A percentile compares a stretch with the other conserved stretches of the same genome.
Evolutionary conservation across 768 basidiomycete genomes (phyloP).

Genomic region (Podaxis sp.): DNA sequence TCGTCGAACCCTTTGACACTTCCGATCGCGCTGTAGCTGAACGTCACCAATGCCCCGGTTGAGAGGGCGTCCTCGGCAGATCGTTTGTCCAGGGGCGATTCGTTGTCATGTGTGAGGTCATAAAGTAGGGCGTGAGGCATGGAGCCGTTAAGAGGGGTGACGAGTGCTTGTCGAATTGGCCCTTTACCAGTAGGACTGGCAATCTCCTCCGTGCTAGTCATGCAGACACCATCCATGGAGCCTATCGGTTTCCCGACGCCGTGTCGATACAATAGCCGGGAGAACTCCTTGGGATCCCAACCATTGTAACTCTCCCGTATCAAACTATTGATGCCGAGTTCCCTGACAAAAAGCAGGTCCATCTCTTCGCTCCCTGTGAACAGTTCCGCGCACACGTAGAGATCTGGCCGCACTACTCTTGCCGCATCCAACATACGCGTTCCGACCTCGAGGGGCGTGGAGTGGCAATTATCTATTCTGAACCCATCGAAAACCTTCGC

Average conservation of each 20-base stretch:
- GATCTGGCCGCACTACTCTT: slow-evolving; percentile 80
- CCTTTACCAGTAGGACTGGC: slow-evolving; percentile 84
- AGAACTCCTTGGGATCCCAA: slow-evolving; percentile 86
- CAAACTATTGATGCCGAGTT: slow-evolving; percentile 90
- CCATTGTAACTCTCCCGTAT: slow-evolving; percentile 95
- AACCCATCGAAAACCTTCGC: slow-evolving; percentile 92
- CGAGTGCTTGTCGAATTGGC: slow-evolving; percentile 65
- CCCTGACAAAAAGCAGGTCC: slow-evolving; percentile 89
- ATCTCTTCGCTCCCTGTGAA: slow-evolving; percentile 96
- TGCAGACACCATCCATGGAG: slow-evolving; percentile 90
- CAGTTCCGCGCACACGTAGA: slow-evolving; percentile 97
- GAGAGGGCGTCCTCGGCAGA: slow-evolving; percentile 95
- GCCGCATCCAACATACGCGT: slow-evolving; percentile 91
- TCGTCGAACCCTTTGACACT: slow-evolving; percentile 98
- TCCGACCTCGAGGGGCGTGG: slow-evolving; percentile 96
- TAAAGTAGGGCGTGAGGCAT: slow-evolving; percentile 91
- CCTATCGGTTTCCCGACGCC: slow-evolving; percentile 95
- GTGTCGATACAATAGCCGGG: slow-evolving; percentile 83
- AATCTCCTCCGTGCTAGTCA: slow-evolving; percentile 74
- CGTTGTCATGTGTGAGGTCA: slow-evolving; percentile 97
- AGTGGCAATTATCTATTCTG: slow-evolving; percentile 98
- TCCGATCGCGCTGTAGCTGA: slow-evolving; percentile 85
- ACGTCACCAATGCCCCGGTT: slow-evolving; percentile 89
- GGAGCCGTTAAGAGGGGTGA: slow-evolving; percentile 83
- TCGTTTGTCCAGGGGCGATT: slow-evolving; percentile 85